Evolutionary conservation across 1,284 basidiomycete genomes (phyloP).

Genomic region (Sparassis latifolia): DNA sequence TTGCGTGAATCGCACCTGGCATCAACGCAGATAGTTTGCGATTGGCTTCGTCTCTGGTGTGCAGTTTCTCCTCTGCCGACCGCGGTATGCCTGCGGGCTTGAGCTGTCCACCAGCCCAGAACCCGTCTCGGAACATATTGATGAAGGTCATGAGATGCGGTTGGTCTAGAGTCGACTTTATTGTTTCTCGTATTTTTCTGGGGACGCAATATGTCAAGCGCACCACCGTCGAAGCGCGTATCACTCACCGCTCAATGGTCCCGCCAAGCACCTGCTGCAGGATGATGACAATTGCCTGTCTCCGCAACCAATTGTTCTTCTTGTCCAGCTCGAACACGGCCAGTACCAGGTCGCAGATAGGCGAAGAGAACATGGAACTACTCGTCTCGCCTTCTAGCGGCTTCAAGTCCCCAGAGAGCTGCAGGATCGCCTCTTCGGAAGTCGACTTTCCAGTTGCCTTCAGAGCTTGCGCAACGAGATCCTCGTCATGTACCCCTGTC

Average conservation of each 20-base stretch:
- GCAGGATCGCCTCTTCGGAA: slow-evolving; percentile 60
- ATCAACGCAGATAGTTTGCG: slow-evolving; percentile 84
- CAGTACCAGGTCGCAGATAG: slow-evolving; percentile 90
- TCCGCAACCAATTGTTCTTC: slow-evolving; percentile 91
- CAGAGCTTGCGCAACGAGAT: slow-evolving; percentile 73
- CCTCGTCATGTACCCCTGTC: slow-evolving; percentile 75
- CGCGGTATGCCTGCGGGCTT: slow-evolving; percentile 58
- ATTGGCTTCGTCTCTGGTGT: slow-evolving; percentile 80
- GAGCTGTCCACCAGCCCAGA: slow-evolving; percentile 83
- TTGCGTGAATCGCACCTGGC: slow-evolving; percentile 53
- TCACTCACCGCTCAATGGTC: slow-evolving; percentile 83
- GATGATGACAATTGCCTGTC: slow-evolving; percentile 96
- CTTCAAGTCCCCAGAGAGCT: slow-evolving; percentile 67
- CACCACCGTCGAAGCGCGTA: background rate
- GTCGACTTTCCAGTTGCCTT: slow-evolving; percentile 58
- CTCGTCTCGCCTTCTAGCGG: slow-evolving; percentile 82
- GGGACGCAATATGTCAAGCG: background rate
- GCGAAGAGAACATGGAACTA: slow-evolving; percentile 82
- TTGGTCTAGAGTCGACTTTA: slow-evolving; percentile 60
- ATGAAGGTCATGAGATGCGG: slow-evolving; percentile 64
- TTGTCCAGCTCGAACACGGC: slow-evolving; percentile 93
- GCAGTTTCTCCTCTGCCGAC: slow-evolving; percentile 72
- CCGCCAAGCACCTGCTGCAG: slow-evolving; percentile 92
- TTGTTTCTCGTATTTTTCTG: slow-evolving; percentile 83
- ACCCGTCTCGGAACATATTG: slow-evolving; percentile 55